Percentiles rank a stretch among this genome's conserved stretches.
Conservation (phyloP, 2,329 filamentous ascomycete genomes). For the Ceratocystis lukuohia region DNA sequence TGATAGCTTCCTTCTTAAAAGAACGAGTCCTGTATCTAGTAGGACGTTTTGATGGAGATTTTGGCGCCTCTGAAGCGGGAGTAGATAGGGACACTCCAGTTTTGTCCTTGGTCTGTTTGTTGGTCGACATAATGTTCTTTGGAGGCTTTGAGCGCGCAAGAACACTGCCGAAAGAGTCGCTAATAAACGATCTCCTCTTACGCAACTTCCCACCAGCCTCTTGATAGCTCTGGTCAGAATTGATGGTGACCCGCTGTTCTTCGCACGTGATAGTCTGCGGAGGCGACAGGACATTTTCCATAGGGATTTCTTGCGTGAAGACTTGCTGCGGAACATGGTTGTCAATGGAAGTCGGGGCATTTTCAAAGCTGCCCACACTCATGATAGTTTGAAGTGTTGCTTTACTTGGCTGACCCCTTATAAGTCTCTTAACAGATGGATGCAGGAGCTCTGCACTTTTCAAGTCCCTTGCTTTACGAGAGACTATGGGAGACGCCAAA, state of each 20-base stretch:
- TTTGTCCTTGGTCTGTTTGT: slow-evolving; percentile 10
- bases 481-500: slow-evolving; percentile 19
- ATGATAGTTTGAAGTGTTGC: slow-evolving; percentile 38
- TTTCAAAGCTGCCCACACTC: slow-evolving; percentile 36
- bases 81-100: not conserved
- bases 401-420: slow-evolving; percentile 32
- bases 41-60: slow-evolving; percentile 6
- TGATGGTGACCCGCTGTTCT: not conserved
- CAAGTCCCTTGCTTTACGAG: slow-evolving; percentile 26
- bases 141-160: slow-evolving; percentile 8
- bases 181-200: slow-evolving; percentile 19
- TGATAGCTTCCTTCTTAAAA: not conserved
- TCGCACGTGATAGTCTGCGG: not conserved
- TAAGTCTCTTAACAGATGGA: slow-evolving; percentile 25
- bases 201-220: slow-evolving; percentile 14
- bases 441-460: slow-evolving; percentile 27
- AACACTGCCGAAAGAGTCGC: slow-evolving; percentile 10
- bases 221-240: not conserved
- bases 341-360: slow-evolving; percentile 18
- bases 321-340: slow-evolving; percentile 21
- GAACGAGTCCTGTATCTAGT: slow-evolving; percentile 7
- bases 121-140: slow-evolving; percentile 12
- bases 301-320: slow-evolving; percentile 6
- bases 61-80: not conserved
- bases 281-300: too few species aligned